Percentiles rank a stretch among this genome's conserved stretches.
Evolutionary conservation across 768 basidiomycete genomes (phyloP).

Genomic region (Agaricus blazei): DNA sequence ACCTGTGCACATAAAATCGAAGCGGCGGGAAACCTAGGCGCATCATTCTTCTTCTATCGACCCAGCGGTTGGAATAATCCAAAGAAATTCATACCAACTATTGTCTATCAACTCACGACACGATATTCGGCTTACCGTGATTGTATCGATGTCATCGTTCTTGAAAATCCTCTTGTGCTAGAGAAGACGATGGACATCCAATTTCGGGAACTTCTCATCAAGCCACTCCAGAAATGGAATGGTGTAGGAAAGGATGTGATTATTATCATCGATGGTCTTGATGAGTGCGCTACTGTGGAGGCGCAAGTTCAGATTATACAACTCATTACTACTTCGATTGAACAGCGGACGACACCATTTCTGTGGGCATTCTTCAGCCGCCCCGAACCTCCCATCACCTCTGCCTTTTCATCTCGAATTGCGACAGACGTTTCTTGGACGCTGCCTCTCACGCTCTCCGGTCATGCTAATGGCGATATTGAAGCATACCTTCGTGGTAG

Average conservation of each 20-base stretch:
- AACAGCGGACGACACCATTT: neutral
- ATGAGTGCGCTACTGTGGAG: constrained; percentile 2
- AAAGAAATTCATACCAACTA: constrained; percentile 12
- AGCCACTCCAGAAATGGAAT: constrained; percentile 2
- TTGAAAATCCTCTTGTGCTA: constrained; percentile 2
- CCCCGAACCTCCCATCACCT: neutral
- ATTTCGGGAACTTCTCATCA: constrained; percentile 11
- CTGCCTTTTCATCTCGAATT: constrained; percentile 2
- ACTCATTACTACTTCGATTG: neutral
- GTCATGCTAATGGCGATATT: constrained; percentile 15
- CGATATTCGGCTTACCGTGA: neutral
- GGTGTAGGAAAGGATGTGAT: neutral
- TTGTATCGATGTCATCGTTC: constrained; percentile 6
- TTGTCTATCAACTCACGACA: constrained; percentile 17
- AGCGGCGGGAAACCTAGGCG: too few relatives aligned
- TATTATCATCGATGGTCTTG: constrained; percentile 10
- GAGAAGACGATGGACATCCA: constrained; percentile 10
- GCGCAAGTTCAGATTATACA: neutral
- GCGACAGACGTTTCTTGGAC: neutral
- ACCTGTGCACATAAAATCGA: too few relatives aligned
- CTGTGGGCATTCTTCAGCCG: neutral
- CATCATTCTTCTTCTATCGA: constrained; percentile 19
- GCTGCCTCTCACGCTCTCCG: constrained; percentile 6
- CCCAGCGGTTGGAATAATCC: neutral
- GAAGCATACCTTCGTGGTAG: constrained; percentile 11